Evolutionary conservation across 2,329 filamentous ascomycete genomes (phyloP), one percentile per base, ranked within the genome.

Genomic region (Paraphoma chrysanthemicola): DNA sequence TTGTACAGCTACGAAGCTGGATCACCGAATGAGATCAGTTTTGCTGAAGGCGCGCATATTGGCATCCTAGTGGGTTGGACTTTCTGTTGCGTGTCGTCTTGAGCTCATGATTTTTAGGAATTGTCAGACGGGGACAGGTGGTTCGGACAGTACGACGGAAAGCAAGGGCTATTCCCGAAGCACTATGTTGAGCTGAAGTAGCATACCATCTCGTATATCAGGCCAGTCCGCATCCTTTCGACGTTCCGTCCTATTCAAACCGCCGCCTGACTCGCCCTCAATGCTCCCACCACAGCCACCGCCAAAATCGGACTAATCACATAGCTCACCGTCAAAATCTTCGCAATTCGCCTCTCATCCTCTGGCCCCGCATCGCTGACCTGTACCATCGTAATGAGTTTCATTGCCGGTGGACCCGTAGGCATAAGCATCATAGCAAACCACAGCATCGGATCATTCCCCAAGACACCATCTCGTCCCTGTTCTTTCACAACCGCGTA

Each of bases 361-460:
- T 72, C 67, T 3, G 71, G 71, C 1, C 64, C 65, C 6, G 74
- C 74, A 36, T 79, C 78, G 31, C 76, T 75, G 1, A 85, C 73
- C 49, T 85, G 82, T 8, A 83, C 81, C 57, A 86, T 73, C 1
- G 81, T 81, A 11, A 80, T 81, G 31, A 83, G 73, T 41, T 83
- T 82, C 79, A 85, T 77, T 0, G 83, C 82, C 1, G 83, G 81
- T 41, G 83, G 83, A 0, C 84, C 83, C 1, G 80, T 79, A 0
- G 84, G 83, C 80, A 85, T 85, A 12, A 86, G 68, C 83, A 86
- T 86, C 80, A 86, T 80, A 1, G 76, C 79, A 65, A 90, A 90
- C 86, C 86, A 89, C 17, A 90, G 73, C 60, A 89, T 84, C 0
- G 86, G 86, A 65, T 90, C 87, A 3, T 78, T 64, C 1, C 79